Evolutionary conservation across 305 asterid genomes (phyloP).

Genomic region (Fraxinus albicans): DNA sequence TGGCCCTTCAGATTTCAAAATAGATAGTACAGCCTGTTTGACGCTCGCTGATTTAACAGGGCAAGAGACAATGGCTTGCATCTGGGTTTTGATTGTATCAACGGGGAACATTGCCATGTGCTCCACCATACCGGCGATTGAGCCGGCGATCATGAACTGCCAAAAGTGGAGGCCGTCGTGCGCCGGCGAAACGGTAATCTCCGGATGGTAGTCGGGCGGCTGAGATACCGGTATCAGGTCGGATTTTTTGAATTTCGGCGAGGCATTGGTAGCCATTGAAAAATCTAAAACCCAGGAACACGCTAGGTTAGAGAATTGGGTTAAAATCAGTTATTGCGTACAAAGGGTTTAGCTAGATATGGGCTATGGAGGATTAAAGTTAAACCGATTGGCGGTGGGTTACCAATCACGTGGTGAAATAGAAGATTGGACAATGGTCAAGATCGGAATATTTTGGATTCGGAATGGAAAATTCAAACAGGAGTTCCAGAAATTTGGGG

Average conservation of each 20-base stretch:
- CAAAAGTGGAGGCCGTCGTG: constrained; percentile 88
- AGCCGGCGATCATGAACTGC: constrained; percentile 95
- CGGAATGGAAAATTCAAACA: constrained; percentile 14
- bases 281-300: constrained; percentile 18
- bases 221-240: constrained; percentile 56
- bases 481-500: constrained; percentile 32
- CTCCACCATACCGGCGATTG: constrained; percentile 87
- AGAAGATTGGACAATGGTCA: background rate
- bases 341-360: background rate
- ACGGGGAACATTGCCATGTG: constrained; percentile 99
- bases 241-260: constrained; percentile 65
- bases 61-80: constrained; percentile 92
- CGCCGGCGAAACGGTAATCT: constrained; percentile 34
- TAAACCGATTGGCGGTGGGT: background rate
- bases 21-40: constrained; percentile 58
- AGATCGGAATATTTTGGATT: background rate
- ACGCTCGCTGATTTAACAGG: constrained; percentile 70
- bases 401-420: background rate
- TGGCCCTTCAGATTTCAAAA: constrained; percentile 65
- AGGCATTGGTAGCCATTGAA: constrained; percentile 59
- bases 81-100: constrained; percentile 85
- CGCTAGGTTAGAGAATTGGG: constrained; percentile 7
- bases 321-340: background rate
- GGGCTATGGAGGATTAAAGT: background rate
- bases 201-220: constrained; percentile 48